Conservation (phyloP, 2,329 filamentous ascomycete species). For the Calonectria pseudoreteaudii region DNA sequence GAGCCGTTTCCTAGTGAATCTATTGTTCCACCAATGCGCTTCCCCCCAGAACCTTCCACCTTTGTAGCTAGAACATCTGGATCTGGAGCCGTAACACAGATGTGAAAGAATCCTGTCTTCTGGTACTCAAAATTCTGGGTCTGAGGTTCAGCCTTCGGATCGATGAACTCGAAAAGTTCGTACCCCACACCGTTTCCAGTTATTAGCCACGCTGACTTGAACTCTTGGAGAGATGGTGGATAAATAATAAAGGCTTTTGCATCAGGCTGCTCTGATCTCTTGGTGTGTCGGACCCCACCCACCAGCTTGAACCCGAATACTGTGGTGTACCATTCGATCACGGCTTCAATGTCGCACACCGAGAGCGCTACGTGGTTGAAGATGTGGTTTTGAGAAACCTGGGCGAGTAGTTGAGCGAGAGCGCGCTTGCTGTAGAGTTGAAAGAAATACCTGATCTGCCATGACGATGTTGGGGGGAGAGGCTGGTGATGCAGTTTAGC, state of each 20-base stretch:
- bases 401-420: neutral
- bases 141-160: neutral
- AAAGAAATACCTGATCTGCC: neutral
- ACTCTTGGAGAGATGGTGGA: neutral
- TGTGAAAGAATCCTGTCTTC: slow-evolving; percentile 3
- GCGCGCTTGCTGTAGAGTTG: neutral
- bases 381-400: neutral
- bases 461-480: neutral
- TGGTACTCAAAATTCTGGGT: neutral
- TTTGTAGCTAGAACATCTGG: neutral
- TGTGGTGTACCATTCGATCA: neutral
- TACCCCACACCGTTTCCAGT: neutral
- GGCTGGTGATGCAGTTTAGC: no score
- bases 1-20: neutral
- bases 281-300: neutral
- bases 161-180: neutral
- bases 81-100: neutral
- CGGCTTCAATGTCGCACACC: neutral
- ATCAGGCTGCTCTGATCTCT: neutral
- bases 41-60: neutral
- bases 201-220: neutral
- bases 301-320: neutral
- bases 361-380: neutral
- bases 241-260: neutral
- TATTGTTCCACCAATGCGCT: neutral